Base-by-base conservation (phyloP, 2,329 filamentous ascomycete genomes). In the Trichoderma atroviride region DNA sequence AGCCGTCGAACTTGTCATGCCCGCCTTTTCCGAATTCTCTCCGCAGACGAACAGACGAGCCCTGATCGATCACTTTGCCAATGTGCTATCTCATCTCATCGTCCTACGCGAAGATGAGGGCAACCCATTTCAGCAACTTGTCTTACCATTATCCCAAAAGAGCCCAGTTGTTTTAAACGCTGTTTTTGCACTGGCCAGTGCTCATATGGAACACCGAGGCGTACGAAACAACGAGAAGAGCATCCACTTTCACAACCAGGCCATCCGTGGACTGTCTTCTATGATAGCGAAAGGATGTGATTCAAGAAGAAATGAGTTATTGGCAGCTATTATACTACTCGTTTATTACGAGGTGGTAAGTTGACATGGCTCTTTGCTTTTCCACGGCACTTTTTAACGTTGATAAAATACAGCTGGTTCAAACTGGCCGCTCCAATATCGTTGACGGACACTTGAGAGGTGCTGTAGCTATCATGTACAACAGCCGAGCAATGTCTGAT, bases 181-280 rank as follows among this genome's bases (percentile, higher is more conserved):
- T 11, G 91, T 97, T 70, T 94, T 92, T 70, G 93, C 94, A 0
- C 82, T 97, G 9, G 88, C 93, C 0, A 92, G 91, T 69, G 95
- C 94, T 70, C 96, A 97, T 77, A 82, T 96, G 69, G 91, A 95
- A 72, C 93, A 87, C 60, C 80, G 86, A 31, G 86, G 86, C 2
- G 79, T 87, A 6, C 79, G 83, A 31, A 85, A 83, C 27, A 76
- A 79, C 24, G 86, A 89, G 73, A 86, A 84, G 73, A 88, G 87
- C 43, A 77, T 88, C 1, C 83, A 84, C 70, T 89, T 89, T 71
- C 88, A 90, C 71, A 88, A 85, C 70, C 82, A 83, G 74, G 87
- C 88, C 13, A 85, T 90, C 29, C 84, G 87, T 72, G 87, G 86
- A 0, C 78, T 90, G 47, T 84, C 86, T 1, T 81, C 81, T 63